Base-by-base conservation (phyloP, 345 rosid species). In the Corchorus capsularis region DNA sequence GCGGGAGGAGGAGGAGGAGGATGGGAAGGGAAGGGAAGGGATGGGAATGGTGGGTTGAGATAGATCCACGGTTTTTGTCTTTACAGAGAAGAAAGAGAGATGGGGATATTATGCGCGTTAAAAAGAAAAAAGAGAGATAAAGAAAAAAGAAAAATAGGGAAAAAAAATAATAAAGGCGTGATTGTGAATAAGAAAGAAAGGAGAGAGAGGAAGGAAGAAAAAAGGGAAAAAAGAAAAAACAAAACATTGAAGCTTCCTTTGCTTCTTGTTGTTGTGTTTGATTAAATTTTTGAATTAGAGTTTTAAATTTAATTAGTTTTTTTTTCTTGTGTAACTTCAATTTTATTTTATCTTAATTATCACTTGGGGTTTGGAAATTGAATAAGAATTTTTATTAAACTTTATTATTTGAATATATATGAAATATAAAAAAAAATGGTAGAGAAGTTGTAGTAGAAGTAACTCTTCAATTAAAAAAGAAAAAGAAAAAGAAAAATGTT, bases 31-130 rank as follows among this genome's bases (percentile, higher is more conserved):
- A 9, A 22, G 12, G 6, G 8, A 4, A 17, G 14, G 6, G 59
- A 32, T 35, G 46, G 49, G 13, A 69, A 74, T 59, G 79, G 75
- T 47, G 75, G 80, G 83, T 77, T 67, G 75, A 81, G 84, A 85
- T 64, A 63, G 85, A 82, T 82, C 84, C 85, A 80, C 83, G 82
- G 72, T 41, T 73, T 70, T 69, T 69, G 61, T 62, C 77, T 70
- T 78, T 71, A 65, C 82, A 80, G 62, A 53, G 66, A 27, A 15
- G 35, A 56, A 79, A 43, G 63, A 37, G 19, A 0, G 27, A 17
- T 4, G 64, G 45, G 19, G 12, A 27, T 49, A 37, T 16, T 69
- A 20, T 68, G 73, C 50, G 81, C 77, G 77, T 54, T 39, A 39
- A 39, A 39, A 39, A 34, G 9, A 50, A 65, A 49, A 41, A 65